Evolutionary conservation across 495 filamentous ascomycete genomes (phyloP).

Genomic region (Stereocaulon alpinum): DNA sequence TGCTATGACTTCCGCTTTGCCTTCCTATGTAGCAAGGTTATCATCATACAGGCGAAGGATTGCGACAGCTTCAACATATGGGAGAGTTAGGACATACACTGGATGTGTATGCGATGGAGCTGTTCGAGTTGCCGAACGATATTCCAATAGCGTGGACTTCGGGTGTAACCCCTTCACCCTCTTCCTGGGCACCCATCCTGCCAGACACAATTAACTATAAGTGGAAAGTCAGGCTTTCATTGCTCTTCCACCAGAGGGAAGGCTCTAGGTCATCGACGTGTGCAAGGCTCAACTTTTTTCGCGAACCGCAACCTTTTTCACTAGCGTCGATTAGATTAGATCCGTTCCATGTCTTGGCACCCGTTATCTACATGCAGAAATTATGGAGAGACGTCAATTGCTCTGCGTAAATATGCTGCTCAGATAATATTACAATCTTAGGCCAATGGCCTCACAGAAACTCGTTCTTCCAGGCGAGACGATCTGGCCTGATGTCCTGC

Average conservation of each 20-base stretch:
- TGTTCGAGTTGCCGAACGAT: constrained; percentile 95
- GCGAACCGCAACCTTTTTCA: constrained; percentile 2
- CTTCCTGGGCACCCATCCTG: constrained; percentile 3
- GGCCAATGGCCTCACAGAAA: constrained; percentile 40
- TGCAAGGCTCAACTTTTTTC: neutral
- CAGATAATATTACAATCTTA: neutral
- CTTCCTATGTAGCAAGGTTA: constrained; percentile 46
- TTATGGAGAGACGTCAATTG: neutral
- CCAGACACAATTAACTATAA: too few relatives aligned
- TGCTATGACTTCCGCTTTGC: constrained; percentile 93
- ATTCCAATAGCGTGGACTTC: constrained; percentile 66
- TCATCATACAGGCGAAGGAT: neutral
- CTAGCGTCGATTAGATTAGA: constrained; percentile 22
- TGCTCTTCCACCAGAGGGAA: neutral
- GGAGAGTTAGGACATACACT: constrained; percentile 34
- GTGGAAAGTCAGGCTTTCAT: too few relatives aligned
- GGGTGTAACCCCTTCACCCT: constrained; percentile 1
- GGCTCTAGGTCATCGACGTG: neutral
- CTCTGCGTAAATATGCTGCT: neutral
- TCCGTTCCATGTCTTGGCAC: constrained; percentile 10
- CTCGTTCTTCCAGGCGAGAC: constrained; percentile 73
- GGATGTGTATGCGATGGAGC: constrained; percentile 83
- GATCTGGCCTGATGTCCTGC: constrained; percentile 48
- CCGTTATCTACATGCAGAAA: neutral
- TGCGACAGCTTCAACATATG: neutral